A percentile compares a stretch with the other conserved stretches of the same genome.
phyloP scores from a whole-genome alignment of 2,329 filamentous ascomycete species.

The Curvularia sp. region DNA sequence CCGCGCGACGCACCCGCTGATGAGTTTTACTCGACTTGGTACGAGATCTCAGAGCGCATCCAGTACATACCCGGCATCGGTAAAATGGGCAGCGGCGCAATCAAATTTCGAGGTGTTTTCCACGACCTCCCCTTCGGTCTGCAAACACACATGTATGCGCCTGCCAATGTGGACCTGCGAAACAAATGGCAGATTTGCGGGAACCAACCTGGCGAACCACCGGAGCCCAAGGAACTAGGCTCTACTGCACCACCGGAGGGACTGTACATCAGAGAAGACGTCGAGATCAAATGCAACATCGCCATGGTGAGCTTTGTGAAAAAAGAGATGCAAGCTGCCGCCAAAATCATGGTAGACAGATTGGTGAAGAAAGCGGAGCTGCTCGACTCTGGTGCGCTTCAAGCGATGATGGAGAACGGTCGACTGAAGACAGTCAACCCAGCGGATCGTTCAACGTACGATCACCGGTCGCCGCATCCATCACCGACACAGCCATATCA shows the following conservation, averaged over 20 bases:
- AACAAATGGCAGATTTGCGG: constrained; percentile 73
- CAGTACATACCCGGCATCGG: constrained; percentile 72
- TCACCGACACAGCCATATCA: constrained; percentile 39
- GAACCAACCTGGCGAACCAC: constrained; percentile 72
- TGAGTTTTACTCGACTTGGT: constrained; percentile 77
- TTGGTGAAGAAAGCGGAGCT: constrained; percentile 76
- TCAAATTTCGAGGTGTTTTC: constrained; percentile 74
- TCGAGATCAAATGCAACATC: constrained; percentile 74
- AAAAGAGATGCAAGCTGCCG: constrained; percentile 70
- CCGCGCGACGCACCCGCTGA: constrained; percentile 72
- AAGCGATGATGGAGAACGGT: constrained; percentile 72
- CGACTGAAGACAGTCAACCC: constrained; percentile 67
- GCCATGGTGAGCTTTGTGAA: constrained; percentile 71
- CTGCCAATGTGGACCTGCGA: constrained; percentile 70
- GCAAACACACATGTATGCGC: constrained; percentile 75
- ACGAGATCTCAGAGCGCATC: constrained; percentile 74
- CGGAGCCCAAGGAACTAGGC: constrained; percentile 68
- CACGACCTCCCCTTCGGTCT: constrained; percentile 76
- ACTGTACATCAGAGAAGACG: constrained; percentile 72
- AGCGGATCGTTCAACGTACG: constrained; percentile 41
- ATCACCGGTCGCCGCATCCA: constrained; percentile 27
- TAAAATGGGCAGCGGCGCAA: constrained; percentile 68
- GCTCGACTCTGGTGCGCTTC: constrained; percentile 69
- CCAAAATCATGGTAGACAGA: constrained; percentile 71
- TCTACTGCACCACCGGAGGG: constrained; percentile 70